Percentiles rank a stretch among this genome's conserved stretches.
Evolutionary conservation across 108 stramenopile species (phyloP).

Genomic region (Cyclotella sp.): DNA sequence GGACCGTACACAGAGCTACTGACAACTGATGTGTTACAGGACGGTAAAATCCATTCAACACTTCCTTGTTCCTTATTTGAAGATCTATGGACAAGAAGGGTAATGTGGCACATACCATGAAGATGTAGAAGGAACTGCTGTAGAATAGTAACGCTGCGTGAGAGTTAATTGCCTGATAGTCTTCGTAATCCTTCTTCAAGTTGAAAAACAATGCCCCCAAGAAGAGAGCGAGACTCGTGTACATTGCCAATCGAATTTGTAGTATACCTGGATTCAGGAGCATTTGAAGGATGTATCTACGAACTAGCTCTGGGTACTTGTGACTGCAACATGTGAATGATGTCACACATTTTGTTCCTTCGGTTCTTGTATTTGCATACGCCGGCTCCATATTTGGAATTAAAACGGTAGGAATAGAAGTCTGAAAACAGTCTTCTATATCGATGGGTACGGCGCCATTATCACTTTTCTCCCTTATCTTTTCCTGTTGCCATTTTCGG

Average conservation of each 20-base stretch:
- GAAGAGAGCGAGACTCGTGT: slow-evolving; percentile 47
- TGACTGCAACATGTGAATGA: neutral
- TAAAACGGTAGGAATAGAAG: slow-evolving; percentile 55
- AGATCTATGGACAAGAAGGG: slow-evolving; percentile 73
- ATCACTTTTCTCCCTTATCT: slow-evolving; percentile 1
- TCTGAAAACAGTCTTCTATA: slow-evolving; percentile 18
- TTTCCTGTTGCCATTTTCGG: slow-evolving; percentile 30
- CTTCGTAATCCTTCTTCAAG: slow-evolving; percentile 34
- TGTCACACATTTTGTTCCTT: neutral
- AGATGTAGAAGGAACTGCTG: slow-evolving; percentile 71
- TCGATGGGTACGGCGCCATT: slow-evolving; percentile 15
- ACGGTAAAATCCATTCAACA: slow-evolving; percentile 64
- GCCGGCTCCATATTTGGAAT: slow-evolving; percentile 31
- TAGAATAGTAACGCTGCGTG: slow-evolving; percentile 62
- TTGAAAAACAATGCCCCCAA: slow-evolving; percentile 57
- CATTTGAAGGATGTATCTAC: slow-evolving; percentile 60
- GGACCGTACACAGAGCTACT: slow-evolving; percentile 51
- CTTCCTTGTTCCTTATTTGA: slow-evolving; percentile 69
- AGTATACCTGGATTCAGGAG: slow-evolving; percentile 70
- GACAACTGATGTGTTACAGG: slow-evolving; percentile 58
- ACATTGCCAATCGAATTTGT: slow-evolving; percentile 64
- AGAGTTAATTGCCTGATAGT: slow-evolving; percentile 42
- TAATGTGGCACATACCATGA: slow-evolving; percentile 67
- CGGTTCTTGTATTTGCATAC: neutral
- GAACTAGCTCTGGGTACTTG: slow-evolving; percentile 38